These are phyloP conservation scores for Cavenderia fasciculata DNA, from an alignment of 78 protist species.

Conservation along the genomic window DNA sequence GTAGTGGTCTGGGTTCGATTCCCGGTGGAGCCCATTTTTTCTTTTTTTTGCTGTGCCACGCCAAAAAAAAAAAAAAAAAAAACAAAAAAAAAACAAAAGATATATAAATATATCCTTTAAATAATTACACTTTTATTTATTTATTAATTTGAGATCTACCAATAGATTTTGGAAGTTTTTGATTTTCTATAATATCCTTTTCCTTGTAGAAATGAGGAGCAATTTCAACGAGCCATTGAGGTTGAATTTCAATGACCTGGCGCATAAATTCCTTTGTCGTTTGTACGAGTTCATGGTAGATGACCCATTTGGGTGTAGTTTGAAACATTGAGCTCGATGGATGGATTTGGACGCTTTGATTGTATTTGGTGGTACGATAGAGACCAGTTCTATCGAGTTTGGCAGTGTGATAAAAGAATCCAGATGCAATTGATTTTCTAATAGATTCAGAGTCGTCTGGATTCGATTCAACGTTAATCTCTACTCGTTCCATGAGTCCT, in stretches of 20 bases:
- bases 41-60: too few species aligned
- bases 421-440: constrained; percentile 90
- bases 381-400: constrained; percentile 40
- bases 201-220: constrained; percentile 97
- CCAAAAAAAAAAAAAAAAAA: too few species aligned
- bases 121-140: too few species aligned
- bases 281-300: constrained; percentile 94
- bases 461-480: constrained; percentile 67
- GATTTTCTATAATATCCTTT: constrained; percentile 66
- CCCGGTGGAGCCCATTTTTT: constrained; percentile 40
- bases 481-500: constrained; percentile 90
- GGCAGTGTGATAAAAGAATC: constrained; percentile 94
- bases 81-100: too few species aligned
- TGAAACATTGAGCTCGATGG: constrained; percentile 85
- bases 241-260: constrained; percentile 91
- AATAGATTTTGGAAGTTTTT: constrained; percentile 82
- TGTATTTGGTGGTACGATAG: constrained; percentile 89
- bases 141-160: constrained; percentile 46
- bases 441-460: constrained; percentile 72
- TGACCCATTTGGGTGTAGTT: constrained; percentile 88
- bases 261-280: constrained; percentile 96
- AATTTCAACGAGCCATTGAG: constrained; percentile 97
- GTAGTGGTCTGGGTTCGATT: constrained; percentile 42
- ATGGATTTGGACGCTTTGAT: constrained; percentile 87
- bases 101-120: too few species aligned